phyloP scores from a whole-genome alignment of 1,139 yeast species.

The Kurtzmaniella quercitrusa region DNA sequence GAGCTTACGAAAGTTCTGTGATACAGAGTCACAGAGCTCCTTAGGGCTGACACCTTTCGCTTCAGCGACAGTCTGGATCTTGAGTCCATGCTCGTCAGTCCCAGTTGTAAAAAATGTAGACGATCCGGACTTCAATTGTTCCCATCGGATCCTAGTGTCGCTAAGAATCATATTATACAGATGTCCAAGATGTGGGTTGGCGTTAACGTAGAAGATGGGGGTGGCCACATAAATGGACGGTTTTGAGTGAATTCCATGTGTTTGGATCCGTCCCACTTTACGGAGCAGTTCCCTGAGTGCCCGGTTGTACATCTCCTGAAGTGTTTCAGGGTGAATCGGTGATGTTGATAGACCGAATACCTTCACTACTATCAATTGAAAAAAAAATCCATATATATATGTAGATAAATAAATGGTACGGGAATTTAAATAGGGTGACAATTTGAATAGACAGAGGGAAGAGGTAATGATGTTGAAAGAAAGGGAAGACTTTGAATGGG shows the following conservation, averaged over 20 bases:
- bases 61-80: constrained; percentile 71
- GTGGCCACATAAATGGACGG: constrained; percentile 45
- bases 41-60: constrained; percentile 52
- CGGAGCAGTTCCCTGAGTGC: background rate
- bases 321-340: too few relatives aligned
- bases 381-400: too few relatives aligned
- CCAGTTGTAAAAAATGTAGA: constrained; percentile 73
- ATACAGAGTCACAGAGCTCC: constrained; percentile 66
- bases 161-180: constrained; percentile 82
- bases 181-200: constrained; percentile 93
- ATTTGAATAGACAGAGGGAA: too few relatives aligned
- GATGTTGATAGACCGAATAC: too few relatives aligned
- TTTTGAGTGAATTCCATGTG: background rate
- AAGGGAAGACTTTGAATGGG: too few relatives aligned
- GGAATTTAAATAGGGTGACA: too few relatives aligned
- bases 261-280: background rate
- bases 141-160: constrained; percentile 79
- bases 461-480: too few relatives aligned
- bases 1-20: constrained; percentile 57
- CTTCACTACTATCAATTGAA: too few relatives aligned
- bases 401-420: too few relatives aligned
- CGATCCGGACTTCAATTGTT: constrained; percentile 31
- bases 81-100: constrained; percentile 95
- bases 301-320: background rate
- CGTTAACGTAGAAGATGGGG: constrained; percentile 96